Base-by-base conservation (phyloP, 495 filamentous ascomycete species). In the Penicillium nucicola region DNA sequence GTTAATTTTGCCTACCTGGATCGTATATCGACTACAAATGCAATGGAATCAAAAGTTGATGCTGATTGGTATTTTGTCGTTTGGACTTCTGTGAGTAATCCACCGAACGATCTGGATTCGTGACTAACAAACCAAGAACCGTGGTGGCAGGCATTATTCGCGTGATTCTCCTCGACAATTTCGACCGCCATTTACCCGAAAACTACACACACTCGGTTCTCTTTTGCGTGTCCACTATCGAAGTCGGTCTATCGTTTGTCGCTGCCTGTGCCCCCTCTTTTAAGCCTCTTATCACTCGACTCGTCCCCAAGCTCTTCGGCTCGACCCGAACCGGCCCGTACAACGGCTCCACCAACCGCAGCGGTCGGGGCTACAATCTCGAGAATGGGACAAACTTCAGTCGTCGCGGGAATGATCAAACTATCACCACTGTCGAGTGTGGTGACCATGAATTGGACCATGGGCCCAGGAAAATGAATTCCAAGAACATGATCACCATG, bases 161-260 rank as follows among this genome's bases (percentile, higher is more conserved):
- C 20, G 28, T 54, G 3, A 49, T 51, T 12, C 56, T 63, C 19
- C 46, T 57, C 10, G 50, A 56, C 18, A 30, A 34, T 5, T 60
- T 48, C 41, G 45, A 63, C 28, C 49, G 50, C 25, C 45, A 54
- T 18, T 10, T 53, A 14, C 39, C 50, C 3, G n/a, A 28, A 11
- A 53, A 58, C 33, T 55, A 52, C 34, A 57, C 53, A 6, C 53
- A 62, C 48, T 64, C 68, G 51, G 68, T 78, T 17, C 65, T 72
- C 9, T 79, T 78, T 49, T 67, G 71, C 14, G 70, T 69, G 3
- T 77, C 73, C 0, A 76, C 67, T 23, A 71, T 80, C 25, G 77
- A 79, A 53, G 71, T 71, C 9, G 76, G 78, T 52, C 55, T 80
- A 2, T 72, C 73, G 2, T 61, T 78, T 42, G 72, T 79, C 23